Evolutionary conservation across 257 asterid species (phyloP).

Genomic region (Forsythia viridissima): DNA sequence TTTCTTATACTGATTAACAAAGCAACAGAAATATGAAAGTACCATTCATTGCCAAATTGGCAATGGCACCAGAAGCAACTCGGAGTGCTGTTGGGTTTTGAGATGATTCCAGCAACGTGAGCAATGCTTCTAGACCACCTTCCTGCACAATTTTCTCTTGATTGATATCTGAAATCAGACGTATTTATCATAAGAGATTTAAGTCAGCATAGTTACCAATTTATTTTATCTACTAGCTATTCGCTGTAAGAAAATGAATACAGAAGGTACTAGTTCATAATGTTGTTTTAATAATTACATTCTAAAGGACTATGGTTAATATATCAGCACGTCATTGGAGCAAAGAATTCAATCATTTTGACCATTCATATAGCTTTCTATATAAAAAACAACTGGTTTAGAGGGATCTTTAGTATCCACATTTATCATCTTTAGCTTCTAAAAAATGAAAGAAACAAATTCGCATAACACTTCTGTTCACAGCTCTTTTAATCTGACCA

Average conservation of each 20-base stretch:
- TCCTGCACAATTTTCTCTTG: slow-evolving; percentile 83
- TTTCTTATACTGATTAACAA: slow-evolving; percentile 13
- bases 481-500: background rate
- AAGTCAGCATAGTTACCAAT: background rate
- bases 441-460: no score
- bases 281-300: background rate
- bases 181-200: slow-evolving; percentile 10
- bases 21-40: slow-evolving; percentile 17
- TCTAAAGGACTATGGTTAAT: background rate
- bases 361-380: background rate
- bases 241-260: background rate
- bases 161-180: slow-evolving; percentile 60
- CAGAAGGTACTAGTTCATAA: background rate
- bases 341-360: background rate
- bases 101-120: slow-evolving; percentile 74
- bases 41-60: slow-evolving; percentile 97
- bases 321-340: background rate
- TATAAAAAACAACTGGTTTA: background rate
- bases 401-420: background rate
- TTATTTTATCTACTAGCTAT: background rate
- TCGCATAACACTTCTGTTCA: background rate
- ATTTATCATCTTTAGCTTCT: background rate
- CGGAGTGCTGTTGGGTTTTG: slow-evolving; percentile 75
- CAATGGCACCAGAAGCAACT: slow-evolving; percentile 97
- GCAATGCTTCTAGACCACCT: slow-evolving; percentile 89